Base-by-base conservation (phyloP, 1,284 basidiomycete species). In the Ceratobasidium theobromae region DNA sequence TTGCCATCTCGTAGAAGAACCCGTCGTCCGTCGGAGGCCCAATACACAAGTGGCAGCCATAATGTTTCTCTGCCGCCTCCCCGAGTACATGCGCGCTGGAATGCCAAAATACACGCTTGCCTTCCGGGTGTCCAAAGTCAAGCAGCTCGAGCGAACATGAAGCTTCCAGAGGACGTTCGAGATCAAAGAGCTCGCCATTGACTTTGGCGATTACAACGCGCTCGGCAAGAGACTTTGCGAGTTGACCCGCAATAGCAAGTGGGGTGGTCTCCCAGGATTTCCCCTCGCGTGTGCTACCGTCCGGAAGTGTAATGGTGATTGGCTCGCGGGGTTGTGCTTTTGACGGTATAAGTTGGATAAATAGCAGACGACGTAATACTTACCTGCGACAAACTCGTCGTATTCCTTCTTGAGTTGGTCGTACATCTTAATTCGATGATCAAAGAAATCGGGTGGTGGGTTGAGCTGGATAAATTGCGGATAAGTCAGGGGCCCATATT, bases 1-100 rank as follows among this genome's bases (percentile, higher is more conserved):
- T 91, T 5, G 84, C 85, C 97, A 99, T 99, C 77, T 99, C 97
- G 77, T 99, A 99, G 84, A 97, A 99, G 84, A 99, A 99, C 14
- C 97, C 97, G 30, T 99, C 96, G 46, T 98, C 95, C 2, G 94
- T 95, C 21, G 97, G 97, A 21, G 97, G 97, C 14, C 97, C 97
- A 72, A 98, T 88, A 75, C 96, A 98, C 18, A 99, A 83, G 79
- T 98, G 95, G 77, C 95, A 98, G 46, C 96, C 96, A 76, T 98
- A 98, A 77, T 97, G 94, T 68, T 92, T 85, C 77, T 99, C 97
- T 48, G 94, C 88, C 49, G 97, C 92, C 79, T 99, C 97, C 58
- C 97, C 97, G n/a, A 99, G 84, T 65, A 99, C 95, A 78, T 99
- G 97, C 0, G 97, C 97, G 11, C 95, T 98, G 25, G 96, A 98